Evolutionary conservation across 2,329 filamentous ascomycete genomes (phyloP), one percentile per base, ranked within the genome.

Genomic region (Paraphoma chrysanthemicola): DNA sequence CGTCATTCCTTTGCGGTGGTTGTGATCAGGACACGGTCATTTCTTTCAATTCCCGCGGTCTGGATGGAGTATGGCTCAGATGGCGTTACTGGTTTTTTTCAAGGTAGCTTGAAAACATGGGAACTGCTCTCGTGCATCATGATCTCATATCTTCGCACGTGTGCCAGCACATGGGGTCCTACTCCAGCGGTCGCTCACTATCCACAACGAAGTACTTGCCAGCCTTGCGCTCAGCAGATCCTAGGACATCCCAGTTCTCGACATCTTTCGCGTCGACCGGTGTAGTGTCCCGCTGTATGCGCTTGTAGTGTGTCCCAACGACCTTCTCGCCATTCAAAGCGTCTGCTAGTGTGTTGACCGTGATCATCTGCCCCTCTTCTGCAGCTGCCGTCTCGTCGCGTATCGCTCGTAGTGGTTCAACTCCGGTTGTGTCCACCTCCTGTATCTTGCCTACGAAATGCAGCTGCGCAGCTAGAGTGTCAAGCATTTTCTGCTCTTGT

Each of bases 381-480:
- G 85, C 86, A 11, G 77, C 76, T 2, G 71, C 66, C 1, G 90
- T 91, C 79, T 95, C 93, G 73, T 98, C 94, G 51, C 92, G 87
- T 54, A 98, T 89, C 44, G 89, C 89, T 48, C 86, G 83, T 43
- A 99, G 78, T 0, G 95, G 93, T 53, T 87, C 83, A 0, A 97
- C 82, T 3, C 85, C 87, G 0, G 82, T 78, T 0, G 92, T 93
- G 74, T 96, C 85, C 47, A 97, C 89, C 44, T 83, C 81, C 71
- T 96, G 93, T 17, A 98, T 88, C 60, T 92, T 87, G 59, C 86
- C 88, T n/a, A 98, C 93, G 71, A 99, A 99, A 69, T 90, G 89
- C 0, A 99, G 85, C 73, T 99, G 95, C 31, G 90, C 87, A 50
- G 88, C 84, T 1, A 99, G 83, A 1, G 89, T 93, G 18, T 84